These are phyloP conservation scores for Gloeopeniophorella convolvens DNA, from an alignment of 768 basidiomycete species.

Conservation along the genomic window DNA sequence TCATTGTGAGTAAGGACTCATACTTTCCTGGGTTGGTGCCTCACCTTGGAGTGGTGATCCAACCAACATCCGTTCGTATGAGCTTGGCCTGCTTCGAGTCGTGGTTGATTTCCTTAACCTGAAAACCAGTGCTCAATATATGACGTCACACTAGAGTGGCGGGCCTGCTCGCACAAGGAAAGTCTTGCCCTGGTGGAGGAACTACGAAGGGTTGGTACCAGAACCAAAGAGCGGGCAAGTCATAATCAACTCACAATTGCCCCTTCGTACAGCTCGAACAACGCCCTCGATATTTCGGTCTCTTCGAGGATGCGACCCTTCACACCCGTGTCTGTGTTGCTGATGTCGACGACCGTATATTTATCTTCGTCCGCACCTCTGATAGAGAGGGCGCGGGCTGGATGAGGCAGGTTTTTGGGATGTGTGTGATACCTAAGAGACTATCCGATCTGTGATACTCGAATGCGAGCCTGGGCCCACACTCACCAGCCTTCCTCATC, in stretches of 20 bases:
- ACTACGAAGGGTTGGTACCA: constrained; percentile 39
- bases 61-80: constrained; percentile 71
- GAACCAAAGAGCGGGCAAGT: too few species aligned
- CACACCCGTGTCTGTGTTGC: constrained; percentile 33
- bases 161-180: constrained; percentile 61
- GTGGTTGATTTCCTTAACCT: constrained; percentile 79
- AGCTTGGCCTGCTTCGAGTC: constrained; percentile 68
- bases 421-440: constrained; percentile 70
- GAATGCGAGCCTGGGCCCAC: neutral
- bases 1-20: neutral
- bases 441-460: neutral
- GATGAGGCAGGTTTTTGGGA: constrained; percentile 71
- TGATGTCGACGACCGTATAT: constrained; percentile 68
- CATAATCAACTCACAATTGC: constrained; percentile 64
- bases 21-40: neutral
- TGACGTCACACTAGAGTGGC: neutral
- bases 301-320: constrained; percentile 60
- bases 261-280: constrained; percentile 89
- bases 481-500: constrained; percentile 80
- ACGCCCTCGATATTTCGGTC: constrained; percentile 71
- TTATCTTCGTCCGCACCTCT: constrained; percentile 73
- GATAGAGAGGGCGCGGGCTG: constrained; percentile 65
- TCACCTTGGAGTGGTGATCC: constrained; percentile 71
- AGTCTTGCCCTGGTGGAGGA: constrained; percentile 81
- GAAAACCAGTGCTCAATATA: neutral